phyloP scores from a whole-genome alignment of 2,329 filamentous ascomycete species.

The Tolypocladium ophioglossoides region DNA sequence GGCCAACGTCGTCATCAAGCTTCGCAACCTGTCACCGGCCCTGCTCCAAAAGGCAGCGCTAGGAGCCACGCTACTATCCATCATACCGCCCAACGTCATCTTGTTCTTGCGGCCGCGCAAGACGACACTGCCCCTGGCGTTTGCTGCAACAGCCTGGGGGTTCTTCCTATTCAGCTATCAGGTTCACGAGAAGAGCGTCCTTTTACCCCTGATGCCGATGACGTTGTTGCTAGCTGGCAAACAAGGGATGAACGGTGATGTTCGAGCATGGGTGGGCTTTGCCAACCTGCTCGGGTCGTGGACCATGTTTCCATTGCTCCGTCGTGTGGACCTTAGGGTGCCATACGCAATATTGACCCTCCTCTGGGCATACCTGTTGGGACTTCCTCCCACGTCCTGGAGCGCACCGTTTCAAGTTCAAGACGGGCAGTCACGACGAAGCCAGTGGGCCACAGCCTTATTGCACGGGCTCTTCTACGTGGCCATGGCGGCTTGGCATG shows the following conservation, averaged over 20 bases:
- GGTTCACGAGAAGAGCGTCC: constrained; percentile 94
- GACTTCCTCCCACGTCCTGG: constrained; percentile 68
- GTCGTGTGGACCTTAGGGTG: constrained; percentile 70
- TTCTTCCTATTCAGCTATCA: constrained; percentile 98
- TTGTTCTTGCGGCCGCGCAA: constrained; percentile 71
- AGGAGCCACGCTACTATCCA: constrained; percentile 61
- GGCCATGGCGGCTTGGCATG: constrained; percentile 72
- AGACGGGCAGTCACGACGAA: constrained; percentile 22
- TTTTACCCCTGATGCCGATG: constrained; percentile 88
- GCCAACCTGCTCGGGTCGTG: constrained; percentile 82
- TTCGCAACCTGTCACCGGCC: constrained; percentile 60
- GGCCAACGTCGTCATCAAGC: constrained; percentile 79
- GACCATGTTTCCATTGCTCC: constrained; percentile 89
- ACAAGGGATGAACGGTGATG: constrained; percentile 64
- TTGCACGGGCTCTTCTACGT: constrained; percentile 69
- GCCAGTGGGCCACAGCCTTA: constrained; percentile 47
- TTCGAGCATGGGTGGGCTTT: constrained; percentile 88
- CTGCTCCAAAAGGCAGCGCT: constrained; percentile 70
- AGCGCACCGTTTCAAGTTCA: constrained; percentile 55
- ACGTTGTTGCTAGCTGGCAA: constrained; percentile 73
- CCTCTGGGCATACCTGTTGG: constrained; percentile 86
- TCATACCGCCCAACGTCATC: constrained; percentile 67
- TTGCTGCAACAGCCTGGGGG: constrained; percentile 82
- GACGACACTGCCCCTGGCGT: constrained; percentile 65
- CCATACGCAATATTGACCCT: constrained; percentile 79